These are phyloP conservation scores for Plectosphaerella plurivora DNA, from an alignment of 2,329 filamentous ascomycete species.

Conservation along the genomic window DNA sequence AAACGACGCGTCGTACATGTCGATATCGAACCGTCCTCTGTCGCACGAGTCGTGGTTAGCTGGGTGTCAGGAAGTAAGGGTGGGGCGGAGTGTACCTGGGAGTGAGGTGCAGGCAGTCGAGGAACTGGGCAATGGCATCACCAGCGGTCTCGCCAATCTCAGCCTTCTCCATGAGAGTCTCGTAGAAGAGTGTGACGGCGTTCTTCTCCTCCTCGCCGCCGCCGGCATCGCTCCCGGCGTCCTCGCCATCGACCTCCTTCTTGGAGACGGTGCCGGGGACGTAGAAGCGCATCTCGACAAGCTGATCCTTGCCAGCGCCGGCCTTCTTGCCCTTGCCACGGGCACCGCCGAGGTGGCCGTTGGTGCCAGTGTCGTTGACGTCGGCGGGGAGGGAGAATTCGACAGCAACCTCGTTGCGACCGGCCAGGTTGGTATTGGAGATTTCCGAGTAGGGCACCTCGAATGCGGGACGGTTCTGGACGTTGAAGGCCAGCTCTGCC, in stretches of 20 bases:
- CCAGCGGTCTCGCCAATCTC: slow-evolving; percentile 99
- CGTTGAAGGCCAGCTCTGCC: slow-evolving; percentile 91
- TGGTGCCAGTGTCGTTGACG: slow-evolving; percentile 66
- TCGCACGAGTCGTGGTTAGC: background rate
- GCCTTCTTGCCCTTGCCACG: slow-evolving; percentile 80
- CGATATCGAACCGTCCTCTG: slow-evolving; percentile 98
- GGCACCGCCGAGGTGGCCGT: slow-evolving; percentile 69
- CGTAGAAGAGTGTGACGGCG: slow-evolving; percentile 95
- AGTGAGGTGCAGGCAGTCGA: slow-evolving; percentile 94
- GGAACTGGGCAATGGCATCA: slow-evolving; percentile 94
- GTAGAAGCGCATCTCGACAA: slow-evolving; percentile 99
- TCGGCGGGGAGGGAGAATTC: slow-evolving; percentile 80
- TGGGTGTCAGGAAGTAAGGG: background rate
- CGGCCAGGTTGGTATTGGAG: slow-evolving; percentile 93
- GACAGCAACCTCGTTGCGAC: slow-evolving; percentile 95
- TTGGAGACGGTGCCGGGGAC: slow-evolving; percentile 87
- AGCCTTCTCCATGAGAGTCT: slow-evolving; percentile 95
- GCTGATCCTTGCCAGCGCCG: slow-evolving; percentile 81
- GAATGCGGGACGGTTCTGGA: slow-evolving; percentile 93
- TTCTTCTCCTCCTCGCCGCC: slow-evolving; percentile 78
- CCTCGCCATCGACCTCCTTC: slow-evolving; percentile 68
- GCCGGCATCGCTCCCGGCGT: slow-evolving; percentile 59
- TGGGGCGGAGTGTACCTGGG: slow-evolving; percentile 59
- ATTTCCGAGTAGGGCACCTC: slow-evolving; percentile 97
- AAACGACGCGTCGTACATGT: slow-evolving; percentile 99